Evolutionary conservation across 495 filamentous ascomycete species (phyloP), one percentile per base, ranked within the genome.

Genomic region (Aspergillus kassunensis): DNA sequence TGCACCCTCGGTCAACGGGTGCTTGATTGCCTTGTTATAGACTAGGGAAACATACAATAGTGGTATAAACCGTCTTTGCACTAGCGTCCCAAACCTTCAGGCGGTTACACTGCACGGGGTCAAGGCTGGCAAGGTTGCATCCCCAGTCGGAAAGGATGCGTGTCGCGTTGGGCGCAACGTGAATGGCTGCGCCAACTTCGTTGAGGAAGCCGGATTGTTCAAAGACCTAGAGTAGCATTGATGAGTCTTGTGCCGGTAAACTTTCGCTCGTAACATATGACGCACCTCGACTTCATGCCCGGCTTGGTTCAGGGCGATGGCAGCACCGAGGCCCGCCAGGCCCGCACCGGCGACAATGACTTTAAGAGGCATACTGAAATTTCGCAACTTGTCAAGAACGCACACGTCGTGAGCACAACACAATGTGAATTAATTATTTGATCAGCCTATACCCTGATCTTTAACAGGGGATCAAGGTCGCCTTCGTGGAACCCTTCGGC

Each of bases 261-360:
- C 24, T 31, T 3, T 25, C 23, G 1, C 10, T 11, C 41, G 40
- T 3, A 18, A 18, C 18, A 11, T 30, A 35, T 39, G 8, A 35
- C 48, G 20, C 12, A 71, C 68, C 51, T 62, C 45, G 0, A 85
- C 79, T 40, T 69, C 54, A 56, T 84, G 80, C 20, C 80, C 81
- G 6, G 70, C 67, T 2, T 68, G 68, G 48, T 76, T 70, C 15
- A 84, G 62, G 2, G 80, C 76, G 18, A 81, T 71, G 6, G 81
- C 80, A n/a, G 79, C 72, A 8, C 71, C 72, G 2, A 85, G 64
- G 11, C 82, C 82, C n/a, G 72, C 70, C 15, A 83, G 74, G 9
- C 81, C 81, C 13, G 79, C 81, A 16, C 81, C 81, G 42, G 80
- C 73, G 37, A 82, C 65, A 25, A 80, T 57, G 23, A 83, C 64